Base-by-base conservation (phyloP, 2,329 filamentous ascomycete species). In the Claviceps arundinis region DNA sequence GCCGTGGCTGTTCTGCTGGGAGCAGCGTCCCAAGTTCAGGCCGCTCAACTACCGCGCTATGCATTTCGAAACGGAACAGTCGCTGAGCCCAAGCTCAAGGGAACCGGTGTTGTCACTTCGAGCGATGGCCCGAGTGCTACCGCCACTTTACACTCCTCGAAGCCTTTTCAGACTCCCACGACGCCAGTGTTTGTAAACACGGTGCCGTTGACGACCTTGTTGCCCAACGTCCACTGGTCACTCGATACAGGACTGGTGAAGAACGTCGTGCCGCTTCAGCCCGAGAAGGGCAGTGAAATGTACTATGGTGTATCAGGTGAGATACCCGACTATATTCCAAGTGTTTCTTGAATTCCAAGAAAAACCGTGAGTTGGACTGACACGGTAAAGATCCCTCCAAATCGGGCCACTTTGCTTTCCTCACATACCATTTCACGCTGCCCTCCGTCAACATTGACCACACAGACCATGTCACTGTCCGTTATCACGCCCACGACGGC, bases 371-470 rank as follows among this genome's bases (percentile, higher is more conserved):
- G 26, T 30, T 30, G 8, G 17, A 37, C 42, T 43, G 19, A 47
- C 45, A 30, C 3, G 14, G 14, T 5, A 7, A 17, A 62, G 61
- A 59, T 24, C 58, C 60, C 2, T 51, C 56, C 16, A 51, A 59
- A 51, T 43, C 56, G 8, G 60, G 60, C 4, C 55, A 60, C 48
- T 64, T 56, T 49, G 62, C 62, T 2, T 61, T 60, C 22, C 30
- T 64, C 17, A 61, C 53, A 9, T 64, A 63, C 52, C 55, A 56
- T 47, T 63, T 64, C 52, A 58, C 52, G 5, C 50, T 46, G 2
- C 62, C 60, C 1, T 64, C 63, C 0, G 62, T 65, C 45, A 64
- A 64, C 53, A 56, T 65, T 1, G 63, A 65, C 40, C 60, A 65
- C 34, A 56, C 53, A 42, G 58, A 60, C 3, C 56, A 61, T 22